Evolutionary conservation across 208 protist species (phyloP).

Genomic region (Eutreptiella sp.): DNA sequence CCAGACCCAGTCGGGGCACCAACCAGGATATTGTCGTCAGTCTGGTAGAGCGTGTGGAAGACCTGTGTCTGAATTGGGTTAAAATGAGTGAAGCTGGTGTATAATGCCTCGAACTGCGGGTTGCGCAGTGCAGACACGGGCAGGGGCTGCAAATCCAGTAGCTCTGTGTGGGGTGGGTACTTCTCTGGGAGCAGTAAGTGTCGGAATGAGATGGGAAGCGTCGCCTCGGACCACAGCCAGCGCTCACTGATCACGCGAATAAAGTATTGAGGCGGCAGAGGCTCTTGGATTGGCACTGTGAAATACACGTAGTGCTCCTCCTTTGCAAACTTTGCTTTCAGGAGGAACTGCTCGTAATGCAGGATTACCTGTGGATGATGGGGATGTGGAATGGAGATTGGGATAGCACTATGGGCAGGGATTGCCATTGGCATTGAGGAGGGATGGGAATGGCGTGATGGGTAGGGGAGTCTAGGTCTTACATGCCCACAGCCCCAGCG

Average conservation of each 20-base stretch:
- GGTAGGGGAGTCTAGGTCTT: too few species aligned
- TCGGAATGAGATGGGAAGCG: constrained; percentile 69
- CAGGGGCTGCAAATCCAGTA: constrained; percentile 77
- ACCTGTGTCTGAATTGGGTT: constrained; percentile 86
- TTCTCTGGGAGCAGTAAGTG: constrained; percentile 82
- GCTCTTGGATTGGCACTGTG: constrained; percentile 94
- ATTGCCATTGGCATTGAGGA: too few species aligned
- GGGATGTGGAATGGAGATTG: too few species aligned
- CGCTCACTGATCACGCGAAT: constrained; percentile 75
- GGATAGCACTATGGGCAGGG: too few species aligned
- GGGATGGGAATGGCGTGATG: too few species aligned
- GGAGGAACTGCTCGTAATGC: constrained; percentile 88
- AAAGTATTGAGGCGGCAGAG: constrained; percentile 89
- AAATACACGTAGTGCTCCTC: constrained; percentile 72
- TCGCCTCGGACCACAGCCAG: constrained; percentile 67
- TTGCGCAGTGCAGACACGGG: constrained; percentile 43
- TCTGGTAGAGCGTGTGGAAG: constrained; percentile 83
- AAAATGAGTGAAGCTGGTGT: constrained; percentile 46
- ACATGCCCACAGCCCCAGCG: too few species aligned
- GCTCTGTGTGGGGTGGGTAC: constrained; percentile 61
- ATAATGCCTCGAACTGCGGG: constrained; percentile 30
- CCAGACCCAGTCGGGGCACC: constrained; percentile 89
- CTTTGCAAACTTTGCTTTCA: constrained; percentile 67
- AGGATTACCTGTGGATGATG: too few species aligned
- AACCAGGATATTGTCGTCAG: constrained; percentile 85